phyloP scores from a whole-genome alignment of 2,329 filamentous ascomycete species.

The Malbranchea zuffiana region DNA sequence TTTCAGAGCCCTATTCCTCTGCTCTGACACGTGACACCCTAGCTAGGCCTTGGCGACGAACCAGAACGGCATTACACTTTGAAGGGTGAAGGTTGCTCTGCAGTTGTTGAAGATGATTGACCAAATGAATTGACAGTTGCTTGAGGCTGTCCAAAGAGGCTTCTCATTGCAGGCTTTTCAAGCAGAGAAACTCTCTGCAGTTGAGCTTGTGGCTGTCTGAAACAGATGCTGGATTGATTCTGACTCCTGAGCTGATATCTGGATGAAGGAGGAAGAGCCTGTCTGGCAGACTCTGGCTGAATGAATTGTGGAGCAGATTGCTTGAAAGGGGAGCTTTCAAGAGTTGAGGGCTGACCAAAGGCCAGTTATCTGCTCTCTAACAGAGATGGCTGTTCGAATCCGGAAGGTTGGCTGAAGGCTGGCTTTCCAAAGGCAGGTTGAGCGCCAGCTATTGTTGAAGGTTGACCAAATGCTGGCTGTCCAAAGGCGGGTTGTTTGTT shows the following conservation, averaged over 20 bases:
- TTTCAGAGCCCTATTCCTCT: no score
- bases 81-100: slow-evolving; percentile 22
- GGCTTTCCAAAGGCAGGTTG: slow-evolving; percentile 11
- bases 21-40: no score
- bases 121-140: slow-evolving; percentile 23
- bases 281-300: no score
- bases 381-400: slow-evolving; percentile 9
- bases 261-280: slow-evolving; percentile 25
- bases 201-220: slow-evolving; percentile 10
- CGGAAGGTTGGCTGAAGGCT: slow-evolving; percentile 7
- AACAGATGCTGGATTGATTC: slow-evolving; percentile 3
- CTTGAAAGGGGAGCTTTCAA: slow-evolving; percentile 11
- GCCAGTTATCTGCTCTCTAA: slow-evolving; percentile 10
- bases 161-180: slow-evolving; percentile 23
- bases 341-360: slow-evolving; percentile 8
- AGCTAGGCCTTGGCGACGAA: no score
- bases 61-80: no score
- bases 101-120: slow-evolving; percentile 21
- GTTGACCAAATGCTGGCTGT: slow-evolving; percentile 32
- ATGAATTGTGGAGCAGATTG: slow-evolving; percentile 7
- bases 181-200: slow-evolving; percentile 21
- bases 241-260: slow-evolving; percentile 16
- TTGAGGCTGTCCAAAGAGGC: slow-evolving; percentile 25
- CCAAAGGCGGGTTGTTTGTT: slow-evolving; percentile 6
- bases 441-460: slow-evolving; percentile 28